These are phyloP conservation scores for Betula pendula DNA, from an alignment of 306 rosid genomes.

Conservation along the genomic window DNA sequence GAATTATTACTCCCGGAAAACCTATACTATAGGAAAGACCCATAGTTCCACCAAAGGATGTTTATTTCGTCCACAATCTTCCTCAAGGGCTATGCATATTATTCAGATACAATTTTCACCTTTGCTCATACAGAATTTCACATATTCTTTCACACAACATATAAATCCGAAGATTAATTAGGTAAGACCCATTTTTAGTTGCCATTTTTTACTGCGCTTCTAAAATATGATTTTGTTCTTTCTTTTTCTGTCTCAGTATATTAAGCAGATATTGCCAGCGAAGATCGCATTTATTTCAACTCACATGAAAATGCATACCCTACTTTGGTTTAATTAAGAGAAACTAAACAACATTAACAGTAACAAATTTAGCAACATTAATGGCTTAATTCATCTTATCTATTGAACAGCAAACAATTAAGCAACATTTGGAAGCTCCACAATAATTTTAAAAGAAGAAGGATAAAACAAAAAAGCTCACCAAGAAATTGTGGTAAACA, in stretches of 20 bases:
- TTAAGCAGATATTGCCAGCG: neutral
- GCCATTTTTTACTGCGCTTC: neutral
- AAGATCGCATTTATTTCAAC: neutral
- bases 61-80: neutral
- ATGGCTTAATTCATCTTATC: neutral
- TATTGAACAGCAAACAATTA: neutral
- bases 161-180: neutral
- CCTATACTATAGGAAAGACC: neutral
- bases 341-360: neutral
- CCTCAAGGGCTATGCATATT: neutral
- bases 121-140: neutral
- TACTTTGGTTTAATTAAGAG: neutral
- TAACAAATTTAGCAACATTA: neutral
- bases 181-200: neutral
- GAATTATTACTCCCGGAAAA: neutral
- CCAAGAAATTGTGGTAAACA: conserved; percentile 90
- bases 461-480: conserved; percentile 21
- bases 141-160: neutral
- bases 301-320: neutral
- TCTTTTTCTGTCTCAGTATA: neutral
- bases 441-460: neutral
- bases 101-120: neutral
- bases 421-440: neutral
- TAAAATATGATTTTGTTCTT: neutral
- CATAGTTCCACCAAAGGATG: neutral